Conservation (phyloP, 225 moss, liverwort and hornwort genomes). For the Neckera pumila region DNA sequence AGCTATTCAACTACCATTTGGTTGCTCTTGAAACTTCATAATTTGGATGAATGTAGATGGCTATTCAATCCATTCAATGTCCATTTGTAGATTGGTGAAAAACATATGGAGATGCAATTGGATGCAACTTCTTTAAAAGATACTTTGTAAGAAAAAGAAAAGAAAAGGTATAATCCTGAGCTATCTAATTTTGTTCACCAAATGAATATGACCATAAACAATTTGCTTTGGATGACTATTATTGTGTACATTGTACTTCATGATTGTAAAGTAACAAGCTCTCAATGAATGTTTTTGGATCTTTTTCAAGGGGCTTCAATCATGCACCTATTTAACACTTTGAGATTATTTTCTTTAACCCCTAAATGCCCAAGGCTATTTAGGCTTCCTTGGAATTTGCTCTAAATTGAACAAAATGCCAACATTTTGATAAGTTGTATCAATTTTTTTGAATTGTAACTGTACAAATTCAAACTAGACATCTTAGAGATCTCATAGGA, state of each 20-base stretch:
- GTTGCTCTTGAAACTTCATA: accelerated
- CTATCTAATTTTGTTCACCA: background rate
- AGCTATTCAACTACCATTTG: background rate
- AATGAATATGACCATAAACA: background rate
- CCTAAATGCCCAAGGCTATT: no score
- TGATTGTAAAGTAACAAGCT: background rate
- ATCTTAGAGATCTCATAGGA: no score
- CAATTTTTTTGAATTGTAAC: no score
- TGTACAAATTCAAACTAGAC: no score
- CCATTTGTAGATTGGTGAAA: background rate
- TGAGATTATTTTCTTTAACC: no score
- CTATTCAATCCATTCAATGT: background rate
- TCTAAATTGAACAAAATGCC: no score
- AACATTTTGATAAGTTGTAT: no score
- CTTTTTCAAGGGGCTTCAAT: background rate
- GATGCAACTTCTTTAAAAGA: accelerated
- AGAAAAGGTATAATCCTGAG: background rate
- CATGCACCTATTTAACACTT: background rate
- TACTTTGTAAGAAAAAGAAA: no score
- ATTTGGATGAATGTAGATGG: background rate
- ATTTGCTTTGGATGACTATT: accelerated
- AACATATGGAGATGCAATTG: background rate
- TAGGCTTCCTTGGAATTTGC: no score
- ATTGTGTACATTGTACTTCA: background rate
- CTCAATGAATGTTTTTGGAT: background rate